phyloP scores from a whole-genome alignment of 2,329 filamentous ascomycete genomes.

The Exutisphaerella laricina region DNA sequence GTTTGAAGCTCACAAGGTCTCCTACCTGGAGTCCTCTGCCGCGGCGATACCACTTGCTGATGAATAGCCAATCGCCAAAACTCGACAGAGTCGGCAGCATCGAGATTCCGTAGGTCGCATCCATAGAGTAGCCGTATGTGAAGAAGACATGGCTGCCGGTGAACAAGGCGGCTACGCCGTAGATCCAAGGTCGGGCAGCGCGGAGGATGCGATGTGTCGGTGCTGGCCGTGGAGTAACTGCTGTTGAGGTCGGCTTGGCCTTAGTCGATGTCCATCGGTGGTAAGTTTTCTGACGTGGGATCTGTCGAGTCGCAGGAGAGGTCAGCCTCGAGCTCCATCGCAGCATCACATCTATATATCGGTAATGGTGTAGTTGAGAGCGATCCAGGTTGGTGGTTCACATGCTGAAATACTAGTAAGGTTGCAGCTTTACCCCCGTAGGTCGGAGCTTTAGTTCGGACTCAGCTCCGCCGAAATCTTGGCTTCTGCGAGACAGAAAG shows the following conservation, averaged over 20 bases:
- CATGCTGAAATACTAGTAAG: constrained; percentile 4
- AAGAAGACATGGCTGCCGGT: constrained; percentile 31
- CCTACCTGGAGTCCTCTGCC: constrained; percentile 69
- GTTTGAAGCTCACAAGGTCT: constrained; percentile 73
- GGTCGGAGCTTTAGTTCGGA: constrained; percentile 1
- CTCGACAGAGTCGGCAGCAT: constrained; percentile 83
- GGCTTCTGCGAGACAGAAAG: constrained; percentile 4
- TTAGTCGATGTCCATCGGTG: too few species aligned
- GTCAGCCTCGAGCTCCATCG: constrained; percentile 3
- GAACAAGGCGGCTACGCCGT: background rate
- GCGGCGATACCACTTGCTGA: constrained; percentile 61
- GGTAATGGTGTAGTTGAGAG: background rate
- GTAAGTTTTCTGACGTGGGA: background rate
- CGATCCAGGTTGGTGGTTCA: background rate
- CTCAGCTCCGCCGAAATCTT: constrained; percentile 1
- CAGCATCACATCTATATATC: constrained; percentile 5
- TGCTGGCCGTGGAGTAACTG: background rate
- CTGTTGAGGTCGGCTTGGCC: background rate
- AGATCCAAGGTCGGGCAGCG: background rate
- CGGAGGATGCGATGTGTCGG: background rate
- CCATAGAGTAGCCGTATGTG: constrained; percentile 56
- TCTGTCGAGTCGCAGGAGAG: too few species aligned
- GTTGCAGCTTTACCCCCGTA: too few species aligned
- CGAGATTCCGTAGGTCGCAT: constrained; percentile 63
- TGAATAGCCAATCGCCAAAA: constrained; percentile 61